Percentiles rank a stretch among this genome's conserved stretches.
phyloP scores from a whole-genome alignment of 163 green algal species.

The Prototheca cutis region DNA sequence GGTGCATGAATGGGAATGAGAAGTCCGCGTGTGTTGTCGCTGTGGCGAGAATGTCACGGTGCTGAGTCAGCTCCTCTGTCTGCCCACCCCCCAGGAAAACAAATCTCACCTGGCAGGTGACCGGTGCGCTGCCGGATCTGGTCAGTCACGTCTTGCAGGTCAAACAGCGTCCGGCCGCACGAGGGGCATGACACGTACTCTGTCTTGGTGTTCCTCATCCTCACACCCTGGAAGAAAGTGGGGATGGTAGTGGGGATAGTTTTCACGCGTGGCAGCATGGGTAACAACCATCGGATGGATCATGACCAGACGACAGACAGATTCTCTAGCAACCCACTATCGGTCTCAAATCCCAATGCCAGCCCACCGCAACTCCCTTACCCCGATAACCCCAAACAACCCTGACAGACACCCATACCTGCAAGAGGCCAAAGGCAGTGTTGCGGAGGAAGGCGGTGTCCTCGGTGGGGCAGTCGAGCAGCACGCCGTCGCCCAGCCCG shows the following conservation, averaged over 20 bases:
- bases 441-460: slow-evolving; percentile 81
- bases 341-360: too few relatives aligned
- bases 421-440: slow-evolving; percentile 92
- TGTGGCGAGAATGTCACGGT: too few relatives aligned
- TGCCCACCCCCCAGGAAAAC: background rate
- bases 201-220: slow-evolving; percentile 99
- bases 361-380: too few relatives aligned
- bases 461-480: slow-evolving; percentile 68
- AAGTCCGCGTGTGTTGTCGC: too few relatives aligned
- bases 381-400: background rate
- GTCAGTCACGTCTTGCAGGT: slow-evolving; percentile 94
- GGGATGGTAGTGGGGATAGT: too few relatives aligned
- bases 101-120: slow-evolving; percentile 74
- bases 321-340: too few relatives aligned
- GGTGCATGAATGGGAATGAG: background rate
- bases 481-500: slow-evolving; percentile 86
- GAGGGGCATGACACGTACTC: slow-evolving; percentile 97
- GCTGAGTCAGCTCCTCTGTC: too few relatives aligned
- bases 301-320: too few relatives aligned
- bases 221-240: slow-evolving; percentile 85
- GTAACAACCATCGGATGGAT: too few relatives aligned
- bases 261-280: too few relatives aligned
- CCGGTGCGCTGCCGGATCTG: slow-evolving; percentile 82
- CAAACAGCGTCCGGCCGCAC: slow-evolving; percentile 96
- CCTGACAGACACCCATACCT: slow-evolving; percentile 28